Evolutionary conservation across 768 basidiomycete species (phyloP), one percentile per base, ranked within the genome.

Genomic region (Coprinopsis sp.): DNA sequence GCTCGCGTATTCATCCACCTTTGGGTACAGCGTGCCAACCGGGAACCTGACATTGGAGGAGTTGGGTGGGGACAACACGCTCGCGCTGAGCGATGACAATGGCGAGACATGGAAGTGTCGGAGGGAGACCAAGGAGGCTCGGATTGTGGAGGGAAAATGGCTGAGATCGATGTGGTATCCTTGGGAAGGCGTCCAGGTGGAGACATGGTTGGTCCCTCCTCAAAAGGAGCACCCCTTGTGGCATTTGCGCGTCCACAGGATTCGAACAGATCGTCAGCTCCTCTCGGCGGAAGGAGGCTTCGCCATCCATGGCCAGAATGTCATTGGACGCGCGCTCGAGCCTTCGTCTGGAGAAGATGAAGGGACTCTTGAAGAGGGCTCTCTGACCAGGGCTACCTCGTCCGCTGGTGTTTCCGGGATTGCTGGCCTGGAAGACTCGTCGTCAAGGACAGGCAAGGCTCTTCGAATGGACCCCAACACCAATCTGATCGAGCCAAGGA

Each of bases 71-170:
- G 87, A 90, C 60, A 82, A 70, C 52, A 79, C 83, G 47, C 70
- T 88, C 31, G 85, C 84, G 11, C 64, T 90, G 27, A 80, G 78
- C 56, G 84, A 83, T 53, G 83, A 85, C 55, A 67, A 65, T 30
- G 85, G 84, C 14, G 86, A 87, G 63, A 76, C 75, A 10, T 90
- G 85, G 85, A 78, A 82, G 55, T 76, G 79, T 52, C 70, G 87
- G 22, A 65, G 85, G 39, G 74, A 74, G 38, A 83, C 83, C 2
- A 70, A 73, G 51, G 80, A 82, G 50, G 81, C 84, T 16, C 65
- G 75, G 29, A 67, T 82, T 38, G 74, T 80, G 65, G 60, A 64
- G 28, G 65, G 70, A 47, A 42, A 36, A n/a, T 80, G 79, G 76
- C 65, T 89, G 33, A 67, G 78, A 43, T 79, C 81, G 34, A 78